Conservation (phyloP, 306 rosid species). For the Senna siamea region DNA sequence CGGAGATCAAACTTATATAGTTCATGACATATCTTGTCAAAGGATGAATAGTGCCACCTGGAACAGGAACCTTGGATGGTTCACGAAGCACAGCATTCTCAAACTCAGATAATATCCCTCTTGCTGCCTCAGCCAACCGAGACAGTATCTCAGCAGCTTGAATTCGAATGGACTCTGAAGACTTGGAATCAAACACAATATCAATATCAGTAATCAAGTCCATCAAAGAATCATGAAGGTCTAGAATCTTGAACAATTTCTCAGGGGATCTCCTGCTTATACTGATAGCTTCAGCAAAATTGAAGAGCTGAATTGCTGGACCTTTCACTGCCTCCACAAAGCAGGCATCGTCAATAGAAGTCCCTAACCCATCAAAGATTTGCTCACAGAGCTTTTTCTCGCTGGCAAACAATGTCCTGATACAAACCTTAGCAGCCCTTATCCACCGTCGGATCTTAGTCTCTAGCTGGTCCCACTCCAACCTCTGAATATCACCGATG, state of each 20-base stretch:
- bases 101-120: conserved; percentile 91
- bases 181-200: conserved; percentile 81
- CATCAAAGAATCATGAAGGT: conserved; percentile 85
- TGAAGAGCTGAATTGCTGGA: conserved; percentile 91
- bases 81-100: conserved; percentile 92
- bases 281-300: conserved; percentile 91
- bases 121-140: conserved; percentile 89
- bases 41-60: conserved; percentile 97
- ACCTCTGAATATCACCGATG: conserved; percentile 92
- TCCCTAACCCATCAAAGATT: conserved; percentile 79
- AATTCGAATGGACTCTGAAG: conserved; percentile 77
- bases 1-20: conserved; percentile 87
- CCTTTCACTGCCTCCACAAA: conserved; percentile 94
- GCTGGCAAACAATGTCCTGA: conserved; percentile 77
- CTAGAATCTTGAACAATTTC: conserved; percentile 89
- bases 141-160: conserved; percentile 95
- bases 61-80: conserved; percentile 89
- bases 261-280: conserved; percentile 92
- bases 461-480: conserved; percentile 88
- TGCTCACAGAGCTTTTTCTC: conserved; percentile 92
- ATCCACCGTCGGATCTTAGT: conserved; percentile 94
- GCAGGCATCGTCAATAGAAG: conserved; percentile 89
- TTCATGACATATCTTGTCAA: conserved; percentile 98
- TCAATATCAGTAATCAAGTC: conserved; percentile 91
- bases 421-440: conserved; percentile 75